phyloP scores from a whole-genome alignment of 768 basidiomycete species.

The Mycena capillaripes region DNA sequence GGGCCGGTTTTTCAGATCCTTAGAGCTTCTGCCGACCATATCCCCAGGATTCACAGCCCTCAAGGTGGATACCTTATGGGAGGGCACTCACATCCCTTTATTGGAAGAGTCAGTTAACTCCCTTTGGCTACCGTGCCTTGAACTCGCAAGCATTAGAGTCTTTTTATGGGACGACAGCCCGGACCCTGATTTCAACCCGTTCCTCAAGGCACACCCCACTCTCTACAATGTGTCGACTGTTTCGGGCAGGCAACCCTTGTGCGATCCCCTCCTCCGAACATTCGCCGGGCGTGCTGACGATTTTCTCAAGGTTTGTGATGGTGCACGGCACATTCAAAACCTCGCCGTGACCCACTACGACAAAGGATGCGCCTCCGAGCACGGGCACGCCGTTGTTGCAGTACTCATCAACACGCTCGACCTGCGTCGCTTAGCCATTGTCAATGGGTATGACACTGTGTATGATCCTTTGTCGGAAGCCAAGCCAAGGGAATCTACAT shows the following conservation, averaged over 20 bases:
- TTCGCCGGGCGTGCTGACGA: constrained; percentile 16
- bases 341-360: constrained; percentile 17
- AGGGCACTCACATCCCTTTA: background rate
- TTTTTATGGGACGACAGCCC: constrained; percentile 5
- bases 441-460: constrained; percentile 11
- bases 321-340: constrained; percentile 17
- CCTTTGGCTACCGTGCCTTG: constrained; percentile 17
- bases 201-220: constrained; percentile 20
- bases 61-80: constrained; percentile 1
- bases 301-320: constrained; percentile 27
- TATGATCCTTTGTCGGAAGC: background rate
- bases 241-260: constrained; percentile 1
- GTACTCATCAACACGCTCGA: constrained; percentile 15
- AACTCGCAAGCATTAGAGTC: constrained; percentile 9
- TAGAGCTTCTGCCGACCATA: constrained; percentile 1
- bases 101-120: constrained; percentile 16
- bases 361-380: constrained; percentile 5
- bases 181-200: constrained; percentile 18
- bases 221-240: constrained; percentile 1
- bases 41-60: constrained; percentile 19
- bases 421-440: constrained; percentile 20
- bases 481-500: constrained; percentile 7
- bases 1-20: constrained; percentile 13
- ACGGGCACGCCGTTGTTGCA: constrained; percentile 11
- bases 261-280: constrained; percentile 17